Evolutionary conservation across 176 grass and related monocot species (phyloP), one percentile per base, ranked within the genome.

Genomic region (Eremochloa ophiuroides): DNA sequence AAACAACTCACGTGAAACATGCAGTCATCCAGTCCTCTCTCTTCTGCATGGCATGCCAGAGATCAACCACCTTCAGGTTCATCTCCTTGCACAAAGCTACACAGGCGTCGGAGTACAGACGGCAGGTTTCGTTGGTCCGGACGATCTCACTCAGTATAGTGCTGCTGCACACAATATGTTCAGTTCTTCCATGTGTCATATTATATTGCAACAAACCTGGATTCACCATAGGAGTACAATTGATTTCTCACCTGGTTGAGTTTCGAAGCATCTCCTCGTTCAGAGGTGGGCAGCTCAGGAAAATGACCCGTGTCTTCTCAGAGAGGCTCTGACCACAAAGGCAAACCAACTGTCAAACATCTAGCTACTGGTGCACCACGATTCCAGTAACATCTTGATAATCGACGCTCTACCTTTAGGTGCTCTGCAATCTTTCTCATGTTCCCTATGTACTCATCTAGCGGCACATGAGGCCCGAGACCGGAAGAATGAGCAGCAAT

Each of bases 391-490:
- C 51, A 23, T 56, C 7, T 53, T 53, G 50, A 6, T 53, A 22
- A 53, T 22, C 51, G 23, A 10, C 2, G 2, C 7, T 55, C 51
- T 55, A 95, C 93, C 84, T 92, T 97, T 2, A 97, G 92, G 77
- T 97, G 89, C 42, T 86, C 74, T 0, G 87, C 92, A 29, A 97
- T 97, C 64, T 82, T 90, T 86, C 86, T 85, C 89, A 92, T 89
- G 83, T 97, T 97, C 25, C 75, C 80, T 59, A 83, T 73, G 80
- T 97, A 97, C 88, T 97, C 94, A 5, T 81, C 75, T 80, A 97
- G 81, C 7, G 94, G 94, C 39, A 97, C 94, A 77, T 97, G 94
- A 79, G 89, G 87, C 69, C 94, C 89, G n/a, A 94, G 87, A 61
- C 87, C 85, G 7, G 91, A 97, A 1, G 87, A 63, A 63, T 94